These are phyloP conservation scores for Eutypella sp. DNA, from an alignment of 2,329 filamentous ascomycete genomes.

Conservation along the genomic window DNA sequence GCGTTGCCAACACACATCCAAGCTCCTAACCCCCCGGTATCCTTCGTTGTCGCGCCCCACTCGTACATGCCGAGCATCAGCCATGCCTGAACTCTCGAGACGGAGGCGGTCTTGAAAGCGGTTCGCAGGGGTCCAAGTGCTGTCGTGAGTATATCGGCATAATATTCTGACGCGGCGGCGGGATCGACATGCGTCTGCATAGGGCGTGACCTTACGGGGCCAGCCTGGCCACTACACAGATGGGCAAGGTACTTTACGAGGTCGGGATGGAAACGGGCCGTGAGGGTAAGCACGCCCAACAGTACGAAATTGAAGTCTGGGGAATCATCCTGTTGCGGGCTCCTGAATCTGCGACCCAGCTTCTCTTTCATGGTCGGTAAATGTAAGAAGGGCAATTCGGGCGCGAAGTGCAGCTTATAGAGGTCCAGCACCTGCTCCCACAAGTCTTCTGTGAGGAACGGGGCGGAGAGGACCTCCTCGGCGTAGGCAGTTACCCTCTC, in stretches of 20 bases:
- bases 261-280: conserved; percentile 61
- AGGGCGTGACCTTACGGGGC: conserved; percentile 29
- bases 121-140: conserved; percentile 44
- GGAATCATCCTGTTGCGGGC: conserved; percentile 30
- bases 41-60: conserved; percentile 57
- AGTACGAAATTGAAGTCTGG: conserved; percentile 53
- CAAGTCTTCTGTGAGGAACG: conserved; percentile 56
- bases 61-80: conserved; percentile 70
- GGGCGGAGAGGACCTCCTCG: conserved; percentile 57
- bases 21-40: conserved; percentile 49
- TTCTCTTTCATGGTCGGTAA: conserved; percentile 56
- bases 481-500: conserved; percentile 33
- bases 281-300: conserved; percentile 63
- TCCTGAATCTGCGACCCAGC: conserved; percentile 38
- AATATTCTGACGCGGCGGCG: conserved; percentile 57
- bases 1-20: conserved; percentile 64
- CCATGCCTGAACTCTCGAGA: conserved; percentile 62
- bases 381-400: conserved; percentile 69
- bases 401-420: conserved; percentile 66
- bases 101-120: conserved; percentile 45
- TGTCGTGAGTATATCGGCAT: conserved; percentile 52
- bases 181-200: conserved; percentile 40
- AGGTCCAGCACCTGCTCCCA: conserved; percentile 68
- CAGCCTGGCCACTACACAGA: conserved; percentile 29
- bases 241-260: conserved; percentile 51